These are phyloP conservation scores for Pseudozyma flocculosa DNA, from an alignment of 1,284 basidiomycete genomes.

Conservation along the genomic window DNA sequence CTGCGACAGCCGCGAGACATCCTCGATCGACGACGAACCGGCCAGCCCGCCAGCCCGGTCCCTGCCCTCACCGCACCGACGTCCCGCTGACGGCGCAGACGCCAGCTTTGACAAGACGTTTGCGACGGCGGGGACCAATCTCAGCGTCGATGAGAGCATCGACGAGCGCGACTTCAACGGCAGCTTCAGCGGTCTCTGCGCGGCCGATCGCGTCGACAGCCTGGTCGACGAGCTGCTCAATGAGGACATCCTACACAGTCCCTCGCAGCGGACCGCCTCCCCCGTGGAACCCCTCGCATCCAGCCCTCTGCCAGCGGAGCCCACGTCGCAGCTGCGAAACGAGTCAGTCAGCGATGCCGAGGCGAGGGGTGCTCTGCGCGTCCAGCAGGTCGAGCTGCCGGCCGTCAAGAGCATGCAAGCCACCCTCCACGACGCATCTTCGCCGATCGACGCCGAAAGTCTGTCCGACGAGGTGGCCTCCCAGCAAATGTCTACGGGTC, in stretches of 20 bases:
- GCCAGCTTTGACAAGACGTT: conserved; percentile 18
- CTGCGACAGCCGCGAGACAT: conserved; percentile 34
- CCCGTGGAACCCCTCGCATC: neutral
- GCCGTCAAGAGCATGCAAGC: conserved; percentile 4
- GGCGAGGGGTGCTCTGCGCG: neutral
- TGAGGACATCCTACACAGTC: conserved; percentile 42
- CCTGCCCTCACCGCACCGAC: neutral
- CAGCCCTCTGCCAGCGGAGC: too few relatives aligned
- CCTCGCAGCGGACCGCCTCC: conserved; percentile 5
- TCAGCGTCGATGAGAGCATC: conserved; percentile 1
- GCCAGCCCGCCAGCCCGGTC: conserved; percentile 11
- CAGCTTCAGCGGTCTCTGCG: conserved; percentile 36
- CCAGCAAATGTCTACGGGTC: too few relatives aligned
- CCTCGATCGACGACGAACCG: conserved; percentile 28
- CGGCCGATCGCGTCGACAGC: conserved; percentile 46
- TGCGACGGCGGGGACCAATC: conserved; percentile 7
- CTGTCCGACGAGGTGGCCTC: too few relatives aligned
- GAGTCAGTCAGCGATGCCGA: neutral
- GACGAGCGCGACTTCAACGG: conserved; percentile 18
- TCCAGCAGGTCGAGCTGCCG: conserved; percentile 1
- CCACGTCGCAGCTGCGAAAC: too few relatives aligned
- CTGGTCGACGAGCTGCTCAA: conserved; percentile 53
- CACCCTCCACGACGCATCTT: neutral
- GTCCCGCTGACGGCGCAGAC: conserved; percentile 3
- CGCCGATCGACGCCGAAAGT: too few relatives aligned